phyloP scores from a whole-genome alignment of 148 eudicot genomes.

The Fagopyrum homotropicum region DNA sequence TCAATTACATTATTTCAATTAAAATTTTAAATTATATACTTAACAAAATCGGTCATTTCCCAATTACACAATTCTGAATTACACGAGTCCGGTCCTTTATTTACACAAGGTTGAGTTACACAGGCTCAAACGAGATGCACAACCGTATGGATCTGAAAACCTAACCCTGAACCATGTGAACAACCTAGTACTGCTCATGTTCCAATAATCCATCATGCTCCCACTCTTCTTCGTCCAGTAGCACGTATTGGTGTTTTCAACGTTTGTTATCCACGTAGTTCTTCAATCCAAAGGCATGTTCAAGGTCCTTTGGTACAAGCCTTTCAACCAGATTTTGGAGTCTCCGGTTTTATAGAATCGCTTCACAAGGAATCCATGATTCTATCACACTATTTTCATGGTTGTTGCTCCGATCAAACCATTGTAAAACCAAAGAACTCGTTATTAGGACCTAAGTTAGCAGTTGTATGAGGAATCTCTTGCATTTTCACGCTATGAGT shows the following conservation, averaged over 20 bases:
- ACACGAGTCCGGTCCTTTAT: no score
- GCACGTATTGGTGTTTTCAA: slow-evolving; percentile 63
- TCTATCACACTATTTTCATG: slow-evolving; percentile 59
- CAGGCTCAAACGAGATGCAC: slow-evolving; percentile 12
- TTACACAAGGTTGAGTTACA: no score
- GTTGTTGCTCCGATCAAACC: slow-evolving; percentile 45
- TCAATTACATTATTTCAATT: no score
- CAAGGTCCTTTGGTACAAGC: slow-evolving; percentile 53
- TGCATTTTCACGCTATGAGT: slow-evolving; percentile 43
- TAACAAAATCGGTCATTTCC: no score
- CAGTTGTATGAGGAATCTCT: slow-evolving; percentile 66
- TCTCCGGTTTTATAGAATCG: slow-evolving; percentile 43
- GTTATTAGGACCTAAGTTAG: slow-evolving; percentile 69
- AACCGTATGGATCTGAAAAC: slow-evolving; percentile 20
- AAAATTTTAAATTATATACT: no score
- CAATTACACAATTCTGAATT: no score
- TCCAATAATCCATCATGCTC: slow-evolving; percentile 17
- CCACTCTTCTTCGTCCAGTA: slow-evolving; percentile 43
- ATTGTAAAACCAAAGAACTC: slow-evolving; percentile 28
- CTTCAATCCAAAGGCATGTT: slow-evolving; percentile 19
- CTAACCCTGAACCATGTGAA: neutral
- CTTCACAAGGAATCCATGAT: slow-evolving; percentile 38
- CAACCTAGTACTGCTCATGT: slow-evolving; percentile 17
- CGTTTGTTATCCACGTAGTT: slow-evolving; percentile 29
- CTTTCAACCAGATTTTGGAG: slow-evolving; percentile 36